A percentile compares a stretch with the other conserved stretches of the same genome.
phyloP scores from a whole-genome alignment of 179 eudicot species.

The Amaranthus tricolor region DNA sequence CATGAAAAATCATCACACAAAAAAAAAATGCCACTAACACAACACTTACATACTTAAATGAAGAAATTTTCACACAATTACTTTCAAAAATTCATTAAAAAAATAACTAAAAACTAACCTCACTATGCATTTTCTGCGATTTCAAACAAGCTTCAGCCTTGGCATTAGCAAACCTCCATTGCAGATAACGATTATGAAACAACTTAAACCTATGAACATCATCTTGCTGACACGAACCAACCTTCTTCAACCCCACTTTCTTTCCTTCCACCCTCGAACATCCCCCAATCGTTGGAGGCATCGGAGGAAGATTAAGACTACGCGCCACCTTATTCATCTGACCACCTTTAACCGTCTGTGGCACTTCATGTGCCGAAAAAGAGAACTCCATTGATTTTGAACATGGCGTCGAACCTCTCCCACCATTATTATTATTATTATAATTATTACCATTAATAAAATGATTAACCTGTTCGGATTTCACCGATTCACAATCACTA shows the following conservation, averaged over 20 bases:
- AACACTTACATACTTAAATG: neutral
- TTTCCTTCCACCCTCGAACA: conserved; percentile 34
- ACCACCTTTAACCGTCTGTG: conserved; percentile 16
- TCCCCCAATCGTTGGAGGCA: conserved; percentile 34
- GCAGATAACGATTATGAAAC: conserved; percentile 60
- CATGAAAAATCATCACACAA: no score
- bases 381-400: conserved; percentile 54
- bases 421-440: conserved; percentile 1
- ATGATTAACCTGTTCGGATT: conserved; percentile 21
- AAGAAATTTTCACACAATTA: neutral
- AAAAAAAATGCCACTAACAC: neutral
- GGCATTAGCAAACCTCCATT: conserved; percentile 72
- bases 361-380: conserved; percentile 24
- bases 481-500: conserved; percentile 29
- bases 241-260: conserved; percentile 37
- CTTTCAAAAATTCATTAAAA: neutral
- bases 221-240: conserved; percentile 34
- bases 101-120: conserved; percentile 47
- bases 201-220: conserved; percentile 54
- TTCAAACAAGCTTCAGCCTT: conserved; percentile 53
- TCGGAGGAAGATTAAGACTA: conserved; percentile 55
- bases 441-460: neutral
- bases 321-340: conserved; percentile 33
- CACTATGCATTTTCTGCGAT: conserved; percentile 57
- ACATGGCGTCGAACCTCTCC: conserved; percentile 42